Conservation (phyloP, 306 rosid species). For the Rubus idaeus region DNA sequence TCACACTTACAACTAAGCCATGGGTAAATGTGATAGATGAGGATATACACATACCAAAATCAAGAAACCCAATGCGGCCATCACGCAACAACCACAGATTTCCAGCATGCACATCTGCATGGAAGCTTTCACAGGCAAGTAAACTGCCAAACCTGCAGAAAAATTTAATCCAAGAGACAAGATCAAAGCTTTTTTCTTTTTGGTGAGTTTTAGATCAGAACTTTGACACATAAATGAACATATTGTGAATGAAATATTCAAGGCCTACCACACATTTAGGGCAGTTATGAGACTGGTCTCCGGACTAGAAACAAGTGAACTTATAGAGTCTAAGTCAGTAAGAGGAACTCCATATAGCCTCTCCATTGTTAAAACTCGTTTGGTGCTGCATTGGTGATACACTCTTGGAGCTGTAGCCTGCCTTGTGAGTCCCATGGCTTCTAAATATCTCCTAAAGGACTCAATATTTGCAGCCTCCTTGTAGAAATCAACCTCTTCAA, state of each 20-base stretch:
- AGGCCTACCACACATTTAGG: conserved; percentile 85
- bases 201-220: neutral
- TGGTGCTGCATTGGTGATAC: conserved; percentile 72
- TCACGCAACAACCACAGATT: conserved; percentile 91
- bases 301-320: conserved; percentile 80
- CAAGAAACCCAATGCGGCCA: conserved; percentile 97
- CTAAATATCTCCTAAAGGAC: conserved; percentile 86
- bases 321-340: conserved; percentile 84
- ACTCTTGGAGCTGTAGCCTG: conserved; percentile 96
- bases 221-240: conserved; percentile 10
- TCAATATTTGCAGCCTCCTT: conserved; percentile 95
- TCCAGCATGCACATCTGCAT: conserved; percentile 97
- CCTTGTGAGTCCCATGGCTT: conserved; percentile 76
- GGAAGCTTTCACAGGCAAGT: conserved; percentile 96
- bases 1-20: conserved; percentile 20
- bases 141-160: conserved; percentile 95
- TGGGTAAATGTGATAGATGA: neutral
- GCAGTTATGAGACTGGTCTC: conserved; percentile 88
- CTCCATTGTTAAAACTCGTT: conserved; percentile 78
- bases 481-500: conserved; percentile 93
- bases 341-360: conserved; percentile 96
- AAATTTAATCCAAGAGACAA: conserved; percentile 24
- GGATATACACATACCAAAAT: conserved; percentile 65
- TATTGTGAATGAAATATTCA: neutral
- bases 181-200: neutral